These are phyloP conservation scores for Penicillium paradoxum DNA, from an alignment of 495 filamentous ascomycete genomes.

Conservation along the genomic window DNA sequence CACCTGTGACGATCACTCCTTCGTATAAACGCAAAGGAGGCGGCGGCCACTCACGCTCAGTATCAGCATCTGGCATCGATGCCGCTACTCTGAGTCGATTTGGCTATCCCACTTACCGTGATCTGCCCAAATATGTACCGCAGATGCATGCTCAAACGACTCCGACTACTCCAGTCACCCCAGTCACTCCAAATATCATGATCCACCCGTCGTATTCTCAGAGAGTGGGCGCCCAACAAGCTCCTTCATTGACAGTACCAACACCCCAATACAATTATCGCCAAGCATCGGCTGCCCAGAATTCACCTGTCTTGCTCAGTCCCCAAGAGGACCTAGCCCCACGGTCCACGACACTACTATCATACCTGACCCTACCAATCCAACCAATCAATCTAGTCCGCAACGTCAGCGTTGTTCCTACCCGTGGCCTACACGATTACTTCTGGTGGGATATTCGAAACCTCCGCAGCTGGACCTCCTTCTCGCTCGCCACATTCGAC, in stretches of 20 bases:
- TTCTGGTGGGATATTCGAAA: slow-evolving; percentile 96
- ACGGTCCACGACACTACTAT: slow-evolving; percentile 63
- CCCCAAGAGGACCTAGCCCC: slow-evolving; percentile 29
- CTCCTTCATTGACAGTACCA: slow-evolving; percentile 34
- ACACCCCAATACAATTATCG: slow-evolving; percentile 40
- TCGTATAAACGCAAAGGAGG: slow-evolving; percentile 43
- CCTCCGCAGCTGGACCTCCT: slow-evolving; percentile 72
- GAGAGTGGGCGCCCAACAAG: slow-evolving; percentile 16
- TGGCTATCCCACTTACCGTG: slow-evolving; percentile 76
- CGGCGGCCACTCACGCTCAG: slow-evolving; percentile 51
- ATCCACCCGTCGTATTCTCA: slow-evolving; percentile 36
- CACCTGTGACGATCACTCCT: slow-evolving; percentile 59
- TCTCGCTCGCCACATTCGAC: slow-evolving; percentile 66
- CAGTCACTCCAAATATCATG: slow-evolving; percentile 37
- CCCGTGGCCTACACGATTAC: slow-evolving; percentile 67
- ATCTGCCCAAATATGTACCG: slow-evolving; percentile 62
- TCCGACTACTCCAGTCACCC: slow-evolving; percentile 45
- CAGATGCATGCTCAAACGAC: slow-evolving; percentile 38
- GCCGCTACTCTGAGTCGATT: slow-evolving; percentile 60
- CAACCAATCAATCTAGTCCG: slow-evolving; percentile 78
- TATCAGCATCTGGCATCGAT: slow-evolving; percentile 67
- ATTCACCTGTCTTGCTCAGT: slow-evolving; percentile 46
- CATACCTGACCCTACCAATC: slow-evolving; percentile 73
- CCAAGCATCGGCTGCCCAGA: slow-evolving; percentile 37
- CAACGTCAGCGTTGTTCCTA: slow-evolving; percentile 64